Percentiles rank a stretch among this genome's conserved stretches.
phyloP scores from a whole-genome alignment of 176 grass and related monocot genomes.

The Cymbopogon citratus region DNA sequence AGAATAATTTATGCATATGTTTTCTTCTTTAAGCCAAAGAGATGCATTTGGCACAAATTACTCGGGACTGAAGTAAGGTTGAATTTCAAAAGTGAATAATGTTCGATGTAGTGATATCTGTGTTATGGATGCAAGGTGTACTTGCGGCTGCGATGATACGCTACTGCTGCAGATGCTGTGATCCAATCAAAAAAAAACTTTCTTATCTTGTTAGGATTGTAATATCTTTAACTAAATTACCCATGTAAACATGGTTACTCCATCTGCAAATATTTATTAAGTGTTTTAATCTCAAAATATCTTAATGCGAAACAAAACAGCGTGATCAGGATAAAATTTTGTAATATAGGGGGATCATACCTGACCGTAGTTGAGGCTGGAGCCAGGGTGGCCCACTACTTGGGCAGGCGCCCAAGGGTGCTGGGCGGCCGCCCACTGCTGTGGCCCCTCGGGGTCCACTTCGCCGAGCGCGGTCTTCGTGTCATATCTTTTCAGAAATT shows the following conservation, averaged over 20 bases:
- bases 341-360: too few species aligned
- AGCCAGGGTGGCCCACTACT: too few species aligned
- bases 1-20: slow-evolving; percentile 16
- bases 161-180: not conserved
- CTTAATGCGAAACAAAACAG: too few species aligned
- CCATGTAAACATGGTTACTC: not conserved
- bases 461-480: too few species aligned
- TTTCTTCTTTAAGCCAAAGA: not conserved
- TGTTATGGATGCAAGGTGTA: not conserved
- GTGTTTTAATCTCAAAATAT: too few species aligned
- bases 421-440: too few species aligned
- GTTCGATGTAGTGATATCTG: not conserved
- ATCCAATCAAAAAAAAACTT: not conserved
- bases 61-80: not conserved
- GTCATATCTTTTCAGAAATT: too few species aligned
- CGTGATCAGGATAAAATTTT: too few species aligned
- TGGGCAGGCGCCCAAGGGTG: too few species aligned
- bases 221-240: not conserved
- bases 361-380: too few species aligned
- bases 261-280: not conserved
- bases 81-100: not conserved
- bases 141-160: not conserved
- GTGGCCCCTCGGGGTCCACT: too few species aligned
- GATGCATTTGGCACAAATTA: not conserved
- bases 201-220: not conserved